These are phyloP conservation scores for Dothideomycetes sp. DNA, from an alignment of 2,329 filamentous ascomycete species.

Conservation along the genomic window DNA sequence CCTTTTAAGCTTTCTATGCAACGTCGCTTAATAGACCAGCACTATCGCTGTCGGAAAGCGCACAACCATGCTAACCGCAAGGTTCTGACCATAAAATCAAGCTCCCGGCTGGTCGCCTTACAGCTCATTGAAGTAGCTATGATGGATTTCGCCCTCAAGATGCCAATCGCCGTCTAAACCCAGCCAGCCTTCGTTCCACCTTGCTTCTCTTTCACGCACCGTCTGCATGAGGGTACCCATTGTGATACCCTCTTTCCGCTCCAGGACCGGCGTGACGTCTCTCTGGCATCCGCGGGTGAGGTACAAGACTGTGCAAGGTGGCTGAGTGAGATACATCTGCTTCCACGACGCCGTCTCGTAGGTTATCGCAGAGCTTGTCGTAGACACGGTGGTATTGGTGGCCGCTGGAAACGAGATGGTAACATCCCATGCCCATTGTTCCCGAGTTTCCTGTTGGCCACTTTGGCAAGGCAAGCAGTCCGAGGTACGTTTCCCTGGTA, in stretches of 20 bases:
- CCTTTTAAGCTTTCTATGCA: too few relatives aligned
- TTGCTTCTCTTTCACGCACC: conserved; percentile 13
- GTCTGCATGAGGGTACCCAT: conserved; percentile 21
- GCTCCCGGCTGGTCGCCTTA: too few relatives aligned
- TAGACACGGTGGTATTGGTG: conserved; percentile 6
- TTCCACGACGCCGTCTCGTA: conserved; percentile 22
- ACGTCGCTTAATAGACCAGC: too few relatives aligned
- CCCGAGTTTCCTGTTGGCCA: background rate
- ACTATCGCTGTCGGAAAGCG: too few relatives aligned
- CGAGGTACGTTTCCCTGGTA: background rate
- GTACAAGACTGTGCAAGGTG: conserved; percentile 21
- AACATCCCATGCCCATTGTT: conserved; percentile 12
- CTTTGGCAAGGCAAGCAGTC: background rate
- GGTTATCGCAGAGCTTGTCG: conserved; percentile 11
- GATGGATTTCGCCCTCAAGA: conserved; percentile 17
- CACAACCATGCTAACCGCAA: too few relatives aligned
- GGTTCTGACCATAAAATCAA: too few relatives aligned
- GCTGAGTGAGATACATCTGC: conserved; percentile 23
- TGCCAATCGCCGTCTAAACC: conserved; percentile 24
- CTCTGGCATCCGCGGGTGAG: conserved; percentile 20
- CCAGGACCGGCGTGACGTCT: conserved; percentile 16
- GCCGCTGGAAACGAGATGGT: conserved; percentile 20
- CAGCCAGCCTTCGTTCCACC: conserved; percentile 21
- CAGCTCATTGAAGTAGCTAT: background rate
- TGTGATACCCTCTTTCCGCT: conserved; percentile 17